phyloP scores from a whole-genome alignment of 805 yeast genomes.

The Saccharomycopsis sp. region DNA sequence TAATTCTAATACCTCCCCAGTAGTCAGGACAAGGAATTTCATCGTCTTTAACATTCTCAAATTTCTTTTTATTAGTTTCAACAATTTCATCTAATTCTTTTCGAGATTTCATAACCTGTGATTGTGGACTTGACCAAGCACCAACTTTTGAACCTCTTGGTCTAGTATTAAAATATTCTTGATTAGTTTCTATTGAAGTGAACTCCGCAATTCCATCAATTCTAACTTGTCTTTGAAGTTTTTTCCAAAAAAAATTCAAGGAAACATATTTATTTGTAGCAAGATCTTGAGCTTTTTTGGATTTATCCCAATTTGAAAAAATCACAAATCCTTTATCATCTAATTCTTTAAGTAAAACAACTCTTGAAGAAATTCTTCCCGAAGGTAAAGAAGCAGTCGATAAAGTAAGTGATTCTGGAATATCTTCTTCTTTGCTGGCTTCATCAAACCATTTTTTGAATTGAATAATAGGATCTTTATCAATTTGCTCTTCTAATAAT shows the following conservation, averaged over 20 bases:
- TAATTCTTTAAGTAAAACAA: conserved; percentile 81
- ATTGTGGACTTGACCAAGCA: conserved; percentile 95
- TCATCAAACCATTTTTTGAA: conserved; percentile 80
- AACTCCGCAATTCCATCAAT: conserved; percentile 79
- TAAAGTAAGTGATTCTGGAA: conserved; percentile 82
- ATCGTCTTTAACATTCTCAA: conserved; percentile 42
- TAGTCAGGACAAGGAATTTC: conserved; percentile 82
- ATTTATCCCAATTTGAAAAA: conserved; percentile 85
- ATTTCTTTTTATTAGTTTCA: conserved; percentile 39
- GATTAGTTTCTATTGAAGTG: conserved; percentile 62
- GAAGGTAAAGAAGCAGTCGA: conserved; percentile 82
- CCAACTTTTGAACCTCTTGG: conserved; percentile 93
- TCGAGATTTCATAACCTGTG: conserved; percentile 45
- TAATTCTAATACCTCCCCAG: conserved; percentile 92
- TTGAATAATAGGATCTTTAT: conserved; percentile 57
- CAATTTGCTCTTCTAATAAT: conserved; percentile 43
- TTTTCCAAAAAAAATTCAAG: conserved; percentile 86
- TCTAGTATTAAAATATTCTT: conserved; percentile 72
- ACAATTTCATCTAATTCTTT: conserved; percentile 51
- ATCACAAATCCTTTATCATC: conserved; percentile 77
- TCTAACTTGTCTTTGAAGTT: conserved; percentile 83
- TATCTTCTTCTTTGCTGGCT: conserved; percentile 46
- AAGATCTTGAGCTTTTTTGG: conserved; percentile 71
- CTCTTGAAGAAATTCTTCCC: conserved; percentile 82
- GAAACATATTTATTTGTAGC: conserved; percentile 69